Base-by-base conservation (phyloP, 306 rosid genomes). In the Abrus precatorius region DNA sequence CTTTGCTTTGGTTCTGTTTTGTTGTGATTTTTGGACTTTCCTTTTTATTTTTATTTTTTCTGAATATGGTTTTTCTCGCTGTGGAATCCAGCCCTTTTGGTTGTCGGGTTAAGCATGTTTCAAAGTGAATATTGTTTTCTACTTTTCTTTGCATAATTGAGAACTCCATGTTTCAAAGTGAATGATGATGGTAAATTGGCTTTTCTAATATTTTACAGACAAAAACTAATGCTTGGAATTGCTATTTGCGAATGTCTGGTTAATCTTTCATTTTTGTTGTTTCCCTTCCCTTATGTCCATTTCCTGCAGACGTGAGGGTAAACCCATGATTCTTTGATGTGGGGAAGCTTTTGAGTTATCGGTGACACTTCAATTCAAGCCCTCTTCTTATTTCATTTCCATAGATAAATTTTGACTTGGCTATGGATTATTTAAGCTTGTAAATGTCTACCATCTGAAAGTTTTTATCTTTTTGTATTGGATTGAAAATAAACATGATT, bases 401-500 rank as follows among this genome's bases (percentile, higher is more conserved):
- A 28, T 33, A n/a, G 66, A 47, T 80, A 14, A 60, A 76, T 52
- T 38, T 72, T 80, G 57, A 27, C 83, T 9, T 72, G 65, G 70
- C 28, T 41, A 27, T 47, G 33, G 56, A 72, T 50, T 33, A 50
- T 69, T 64, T 44, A 54, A 54, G 70, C 71, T 49, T 72, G 9
- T 70, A 30, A 41, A 41, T 64, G 57, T 74, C 48, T 56, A 49
- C 74, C 6, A 33, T 76, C 6, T 61, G 76, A 77, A 61, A 50
- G 52, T 33, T 55, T 56, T 84, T 47, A 28, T 0, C 40, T 27
- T 29, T 44, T 78, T 69, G 63, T 50, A 57, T 70, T 69, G 70
- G 77, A 60, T 82, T 82, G 76, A 9, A 68, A 76, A 44, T 66
- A 82, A 74, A 10, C 6, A 8, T 80, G 47, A 62, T 40, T 75